Conservation (phyloP, 208 protist species). For the Naegleria gruberi region DNA sequence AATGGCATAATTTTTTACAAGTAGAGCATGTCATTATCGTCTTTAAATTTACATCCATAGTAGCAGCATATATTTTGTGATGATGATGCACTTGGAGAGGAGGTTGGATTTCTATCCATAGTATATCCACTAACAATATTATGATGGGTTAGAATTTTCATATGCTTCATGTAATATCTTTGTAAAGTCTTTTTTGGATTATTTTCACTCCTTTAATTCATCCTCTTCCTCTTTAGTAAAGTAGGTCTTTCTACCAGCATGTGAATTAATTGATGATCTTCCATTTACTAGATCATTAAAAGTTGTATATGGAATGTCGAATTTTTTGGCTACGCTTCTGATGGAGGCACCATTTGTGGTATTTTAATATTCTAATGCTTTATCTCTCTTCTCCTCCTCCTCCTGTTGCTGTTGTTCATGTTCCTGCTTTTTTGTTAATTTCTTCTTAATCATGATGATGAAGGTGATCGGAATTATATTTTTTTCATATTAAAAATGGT, state of each 20-base stretch:
- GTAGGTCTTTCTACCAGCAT: neutral
- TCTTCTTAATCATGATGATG: too few species aligned
- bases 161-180: neutral
- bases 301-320: neutral
- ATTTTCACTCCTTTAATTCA: neutral
- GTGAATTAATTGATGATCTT: neutral
- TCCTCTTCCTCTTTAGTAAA: neutral
- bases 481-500: too few species aligned
- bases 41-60: neutral
- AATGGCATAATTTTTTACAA: too few species aligned
- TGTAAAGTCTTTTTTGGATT: neutral
- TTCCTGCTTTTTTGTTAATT: too few species aligned
- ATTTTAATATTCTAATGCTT: neutral
- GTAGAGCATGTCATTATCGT: too few species aligned
- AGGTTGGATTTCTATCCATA: neutral
- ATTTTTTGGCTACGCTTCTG: neutral
- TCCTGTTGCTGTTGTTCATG: neutral
- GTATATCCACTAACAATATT: neutral
- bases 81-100: neutral
- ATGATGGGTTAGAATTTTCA: neutral
- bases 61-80: neutral
- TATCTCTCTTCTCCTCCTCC: neutral
- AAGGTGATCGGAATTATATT: too few species aligned
- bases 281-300: neutral
- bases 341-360: neutral